Evolutionary conservation across 1,284 basidiomycete genomes (phyloP).

Genomic region (Naganishia liquefaciens): DNA sequence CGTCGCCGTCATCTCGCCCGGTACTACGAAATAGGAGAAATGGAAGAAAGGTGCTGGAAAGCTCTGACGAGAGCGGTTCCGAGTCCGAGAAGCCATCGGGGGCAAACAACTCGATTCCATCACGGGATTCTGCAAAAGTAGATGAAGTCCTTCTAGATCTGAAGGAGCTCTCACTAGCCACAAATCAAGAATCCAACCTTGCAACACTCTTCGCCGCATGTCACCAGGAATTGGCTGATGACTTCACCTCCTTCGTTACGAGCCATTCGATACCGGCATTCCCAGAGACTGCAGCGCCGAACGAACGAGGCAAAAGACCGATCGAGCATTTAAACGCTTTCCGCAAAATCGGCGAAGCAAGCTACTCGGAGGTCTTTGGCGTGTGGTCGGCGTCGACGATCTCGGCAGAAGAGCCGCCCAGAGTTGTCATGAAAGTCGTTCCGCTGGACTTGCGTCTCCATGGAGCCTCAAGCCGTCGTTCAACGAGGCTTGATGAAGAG

Average conservation of each 20-base stretch:
- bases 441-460: conserved; percentile 56
- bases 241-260: conserved; percentile 21
- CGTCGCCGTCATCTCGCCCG: conserved; percentile 1
- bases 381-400: conserved; percentile 54
- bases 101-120: not conserved
- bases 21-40: conserved; percentile 1
- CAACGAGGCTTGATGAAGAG: not conserved
- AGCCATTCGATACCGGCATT: not conserved
- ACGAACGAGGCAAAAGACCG: conserved; percentile 7
- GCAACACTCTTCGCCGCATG: conserved; percentile 1
- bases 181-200: not conserved
- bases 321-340: conserved; percentile 43
- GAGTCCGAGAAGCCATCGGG: no score
- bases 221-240: not conserved
- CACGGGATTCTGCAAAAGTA: not conserved
- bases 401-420: conserved; percentile 38
- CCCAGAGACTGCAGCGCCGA: not conserved
- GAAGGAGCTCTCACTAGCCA: conserved; percentile 1
- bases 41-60: conserved; percentile 13
- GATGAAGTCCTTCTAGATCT: conserved; percentile 3
- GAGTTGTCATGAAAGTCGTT: conserved; percentile 83
- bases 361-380: conserved; percentile 95
- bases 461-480: not conserved
- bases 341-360: conserved; percentile 91
- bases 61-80: conserved; percentile 1